Evolutionary conservation across 306 rosid genomes (phyloP).

Genomic region (Inga laurina): DNA sequence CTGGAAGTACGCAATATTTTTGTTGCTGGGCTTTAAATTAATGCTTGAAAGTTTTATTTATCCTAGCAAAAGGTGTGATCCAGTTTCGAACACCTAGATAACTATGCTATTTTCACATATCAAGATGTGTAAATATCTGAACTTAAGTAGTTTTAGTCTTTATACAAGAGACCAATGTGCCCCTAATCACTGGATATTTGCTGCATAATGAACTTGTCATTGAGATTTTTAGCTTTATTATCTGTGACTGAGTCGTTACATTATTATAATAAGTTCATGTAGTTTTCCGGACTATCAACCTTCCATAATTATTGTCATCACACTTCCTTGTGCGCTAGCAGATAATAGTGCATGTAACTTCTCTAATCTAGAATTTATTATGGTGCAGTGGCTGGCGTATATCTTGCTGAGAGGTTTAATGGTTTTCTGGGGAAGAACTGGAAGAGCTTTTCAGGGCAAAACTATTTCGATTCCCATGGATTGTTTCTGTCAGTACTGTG

Average conservation of each 20-base stretch:
- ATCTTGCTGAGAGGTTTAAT: slow-evolving; percentile 82
- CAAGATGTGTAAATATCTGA: slow-evolving; percentile 7
- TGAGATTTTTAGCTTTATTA: background rate
- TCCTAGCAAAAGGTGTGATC: slow-evolving; percentile 3
- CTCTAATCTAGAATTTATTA: slow-evolving; percentile 28
- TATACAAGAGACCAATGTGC: background rate
- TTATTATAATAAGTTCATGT: background rate
- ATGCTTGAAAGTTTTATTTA: background rate
- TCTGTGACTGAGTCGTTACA: background rate
- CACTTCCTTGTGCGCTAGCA: slow-evolving; percentile 2
- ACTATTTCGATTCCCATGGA: slow-evolving; percentile 88
- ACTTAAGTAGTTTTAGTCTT: background rate
- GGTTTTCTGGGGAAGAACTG: slow-evolving; percentile 60
- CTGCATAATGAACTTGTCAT: background rate
- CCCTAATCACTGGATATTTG: background rate
- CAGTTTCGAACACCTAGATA: background rate
- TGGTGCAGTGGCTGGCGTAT: slow-evolving; percentile 88
- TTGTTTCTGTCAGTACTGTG: slow-evolving; percentile 78
- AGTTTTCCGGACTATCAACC: background rate
- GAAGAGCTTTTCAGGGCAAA: slow-evolving; percentile 81
- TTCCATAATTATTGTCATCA: background rate
- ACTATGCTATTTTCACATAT: background rate
- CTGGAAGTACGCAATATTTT: slow-evolving; percentile 4
- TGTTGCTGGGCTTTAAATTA: background rate
- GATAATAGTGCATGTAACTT: slow-evolving; percentile 3